Base-by-base conservation (phyloP, 1,284 basidiomycete species). In the Moesziomyces sp. region DNA sequence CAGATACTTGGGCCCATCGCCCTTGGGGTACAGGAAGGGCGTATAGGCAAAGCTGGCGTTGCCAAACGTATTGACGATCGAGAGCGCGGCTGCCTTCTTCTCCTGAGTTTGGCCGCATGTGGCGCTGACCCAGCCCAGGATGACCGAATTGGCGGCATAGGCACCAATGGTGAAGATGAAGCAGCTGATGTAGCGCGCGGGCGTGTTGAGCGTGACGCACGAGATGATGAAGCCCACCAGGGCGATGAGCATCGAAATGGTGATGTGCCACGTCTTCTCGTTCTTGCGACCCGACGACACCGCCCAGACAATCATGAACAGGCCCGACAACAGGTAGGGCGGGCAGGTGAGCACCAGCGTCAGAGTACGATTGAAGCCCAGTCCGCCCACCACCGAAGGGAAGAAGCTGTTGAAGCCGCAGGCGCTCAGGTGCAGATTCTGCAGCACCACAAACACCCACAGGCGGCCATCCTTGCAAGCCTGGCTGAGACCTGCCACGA, bases 271-370 rank as follows among this genome's bases (percentile, higher is more conserved):
- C 16, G 46, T 47, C 18, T 23, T 18, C 46, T 47, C 46, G 26
- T 47, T 47, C n/a, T 47, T 19, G n/a, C 26, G 18, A 18, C 46
- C 46, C 19, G 46, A 47, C 1, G 46, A 19, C 2, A 47, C 16
- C 18, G 46, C 46, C 23, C 46, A 47, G 46, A 47, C 46, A 23
- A 47, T 16, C n/a, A 47, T 30, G 23, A 47, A 47, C 1, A 47
- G 16, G 23, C 46, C 46, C n/a, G 46, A 18, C n/a, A 47, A 3
- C 9, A 47, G 46, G 46, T 47, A 47, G 18, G 46, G 46, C 18
- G 46, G 46, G 8, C 46, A 47, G 46, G 46, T 47, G 26, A 47
- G 46, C n/a, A 47, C 46, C n/a, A 47, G 46, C n/a, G 46, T 47
- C n/a, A 47, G 18, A 23, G 46, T 47, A 9, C 46, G 18, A 23